phyloP scores from a whole-genome alignment of 139 green algal genomes.

The Volvox reticuliferus region DNA sequence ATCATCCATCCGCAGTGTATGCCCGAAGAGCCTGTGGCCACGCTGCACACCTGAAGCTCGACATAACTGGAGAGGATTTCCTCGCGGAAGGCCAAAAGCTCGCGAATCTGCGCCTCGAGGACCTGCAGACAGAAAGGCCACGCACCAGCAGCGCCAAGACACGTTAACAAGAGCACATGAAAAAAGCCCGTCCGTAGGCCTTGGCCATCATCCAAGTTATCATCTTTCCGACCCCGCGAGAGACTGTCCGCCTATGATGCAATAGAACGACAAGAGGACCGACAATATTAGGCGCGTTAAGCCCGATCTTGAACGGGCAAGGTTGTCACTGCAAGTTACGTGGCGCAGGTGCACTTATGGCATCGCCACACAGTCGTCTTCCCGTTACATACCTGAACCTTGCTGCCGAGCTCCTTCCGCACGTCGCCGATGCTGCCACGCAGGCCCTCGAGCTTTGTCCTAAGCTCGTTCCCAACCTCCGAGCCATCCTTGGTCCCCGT shows the following conservation, averaged over 20 bases:
- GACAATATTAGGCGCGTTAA: no score
- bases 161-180: no score
- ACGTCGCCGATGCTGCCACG: constrained; percentile 11
- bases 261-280: no score
- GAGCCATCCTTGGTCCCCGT: not conserved
- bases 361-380: no score
- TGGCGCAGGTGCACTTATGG: no score
- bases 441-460: constrained; percentile 28
- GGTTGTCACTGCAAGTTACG: no score
- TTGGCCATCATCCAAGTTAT: no score
- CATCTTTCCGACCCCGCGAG: no score
- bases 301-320: no score
- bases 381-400: constrained; percentile 11
- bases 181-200: no score
- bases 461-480: not conserved
- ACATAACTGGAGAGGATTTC: constrained; percentile 30
- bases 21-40: not conserved
- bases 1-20: not conserved
- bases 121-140: not conserved
- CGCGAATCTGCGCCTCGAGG: constrained; percentile 22
- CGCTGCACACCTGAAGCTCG: constrained; percentile 24
- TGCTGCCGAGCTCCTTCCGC: constrained; percentile 41
- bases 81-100: constrained; percentile 48
- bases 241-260: no score
- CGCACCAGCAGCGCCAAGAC: no score